These are phyloP conservation scores for Eutypella sp. DNA, from an alignment of 2,329 filamentous ascomycete genomes.

Conservation along the genomic window DNA sequence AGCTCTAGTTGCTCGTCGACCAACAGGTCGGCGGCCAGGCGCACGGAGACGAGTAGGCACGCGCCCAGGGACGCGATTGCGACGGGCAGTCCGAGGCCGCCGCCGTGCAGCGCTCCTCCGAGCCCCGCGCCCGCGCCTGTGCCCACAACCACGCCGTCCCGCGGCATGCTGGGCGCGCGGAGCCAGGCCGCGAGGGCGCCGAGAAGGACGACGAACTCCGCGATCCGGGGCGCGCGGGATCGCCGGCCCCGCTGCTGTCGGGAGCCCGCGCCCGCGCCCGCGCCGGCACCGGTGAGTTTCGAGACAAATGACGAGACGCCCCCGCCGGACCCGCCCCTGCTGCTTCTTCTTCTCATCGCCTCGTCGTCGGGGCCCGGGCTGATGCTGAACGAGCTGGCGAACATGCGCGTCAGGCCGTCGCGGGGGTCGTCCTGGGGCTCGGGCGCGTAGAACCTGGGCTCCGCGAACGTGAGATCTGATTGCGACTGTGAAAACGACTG, in stretches of 20 bases:
- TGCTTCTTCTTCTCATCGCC: neutral
- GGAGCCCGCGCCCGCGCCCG: too few species aligned
- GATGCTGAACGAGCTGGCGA: slow-evolving; percentile 27
- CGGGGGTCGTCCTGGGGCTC: slow-evolving; percentile 25
- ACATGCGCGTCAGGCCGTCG: slow-evolving; percentile 27
- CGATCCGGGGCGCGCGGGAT: slow-evolving; percentile 19
- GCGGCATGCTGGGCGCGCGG: slow-evolving; percentile 17
- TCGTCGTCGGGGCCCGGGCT: slow-evolving; percentile 23
- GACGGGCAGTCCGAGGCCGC: slow-evolving; percentile 16
- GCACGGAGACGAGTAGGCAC: slow-evolving; percentile 24
- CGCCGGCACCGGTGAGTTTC: neutral
- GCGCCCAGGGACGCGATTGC: slow-evolving; percentile 23
- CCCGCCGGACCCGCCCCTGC: slow-evolving; percentile 2
- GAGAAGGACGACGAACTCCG: slow-evolving; percentile 21
- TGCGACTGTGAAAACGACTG: neutral
- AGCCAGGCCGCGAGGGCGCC: slow-evolving; percentile 23
- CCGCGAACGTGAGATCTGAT: slow-evolving; percentile 17
- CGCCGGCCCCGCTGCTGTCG: too few species aligned
- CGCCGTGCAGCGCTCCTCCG: slow-evolving; percentile 12
- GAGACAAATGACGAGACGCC: slow-evolving; percentile 1
- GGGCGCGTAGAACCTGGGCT: slow-evolving; percentile 26
- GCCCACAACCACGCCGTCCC: slow-evolving; percentile 5
- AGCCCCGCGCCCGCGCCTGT: neutral
- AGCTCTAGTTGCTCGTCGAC: slow-evolving; percentile 20
- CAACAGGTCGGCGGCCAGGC: slow-evolving; percentile 25